Evolutionary conservation across 345 rosid species (phyloP).

Genomic region (Diplotaxis tenuifolia): DNA sequence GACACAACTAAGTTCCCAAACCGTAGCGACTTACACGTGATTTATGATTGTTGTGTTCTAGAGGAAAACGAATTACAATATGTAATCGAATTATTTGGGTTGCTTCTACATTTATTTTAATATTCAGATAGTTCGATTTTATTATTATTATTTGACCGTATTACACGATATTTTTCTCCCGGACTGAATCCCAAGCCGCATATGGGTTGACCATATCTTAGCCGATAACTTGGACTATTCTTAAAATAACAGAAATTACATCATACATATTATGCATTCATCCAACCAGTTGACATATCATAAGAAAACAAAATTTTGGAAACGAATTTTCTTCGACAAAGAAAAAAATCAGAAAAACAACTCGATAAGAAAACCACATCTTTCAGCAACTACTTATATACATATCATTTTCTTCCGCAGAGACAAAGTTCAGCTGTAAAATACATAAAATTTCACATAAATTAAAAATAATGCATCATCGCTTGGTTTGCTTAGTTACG

Average conservation of each 20-base stretch:
- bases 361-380: neutral
- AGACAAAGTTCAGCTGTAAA: neutral
- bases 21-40: no score
- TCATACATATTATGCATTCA: neutral
- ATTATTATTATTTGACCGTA: neutral
- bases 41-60: neutral
- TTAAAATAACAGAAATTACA: neutral
- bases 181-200: neutral
- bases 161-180: neutral
- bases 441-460: neutral
- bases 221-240: constrained; percentile 1
- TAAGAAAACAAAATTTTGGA: neutral
- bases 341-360: neutral
- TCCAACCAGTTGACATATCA: constrained; percentile 18
- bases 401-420: neutral
- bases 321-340: neutral
- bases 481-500: constrained; percentile 11
- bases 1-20: no score
- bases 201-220: constrained; percentile 4
- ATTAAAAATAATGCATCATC: constrained; percentile 3
- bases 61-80: neutral
- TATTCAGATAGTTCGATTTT: neutral
- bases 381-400: neutral
- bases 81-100: neutral
- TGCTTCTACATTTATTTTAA: neutral